These are phyloP conservation scores for Candida incommunis DNA, from an alignment of 805 yeast genomes.

Conservation along the genomic window DNA sequence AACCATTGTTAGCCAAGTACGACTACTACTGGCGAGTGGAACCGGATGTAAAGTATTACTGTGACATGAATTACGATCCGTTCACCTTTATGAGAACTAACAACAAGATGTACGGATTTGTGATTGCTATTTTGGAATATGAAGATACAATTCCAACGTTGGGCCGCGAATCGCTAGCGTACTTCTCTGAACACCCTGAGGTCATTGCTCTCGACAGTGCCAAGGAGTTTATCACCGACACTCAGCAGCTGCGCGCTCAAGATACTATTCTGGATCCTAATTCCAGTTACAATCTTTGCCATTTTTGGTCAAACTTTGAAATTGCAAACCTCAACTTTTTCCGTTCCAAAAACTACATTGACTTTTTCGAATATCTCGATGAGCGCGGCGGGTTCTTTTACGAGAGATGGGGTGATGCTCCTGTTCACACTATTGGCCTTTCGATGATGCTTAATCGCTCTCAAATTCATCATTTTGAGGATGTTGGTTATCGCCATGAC, in stretches of 20 bases:
- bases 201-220: slow-evolving; percentile 52
- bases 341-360: slow-evolving; percentile 52
- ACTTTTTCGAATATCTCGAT: slow-evolving; percentile 56
- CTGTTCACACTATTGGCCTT: slow-evolving; percentile 66
- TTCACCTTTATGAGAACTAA: slow-evolving; percentile 67
- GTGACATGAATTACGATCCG: slow-evolving; percentile 64
- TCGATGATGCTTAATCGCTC: slow-evolving; percentile 40
- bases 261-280: slow-evolving; percentile 26
- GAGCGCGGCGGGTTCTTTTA: slow-evolving; percentile 71
- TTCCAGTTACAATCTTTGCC: slow-evolving; percentile 65
- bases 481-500: slow-evolving; percentile 63
- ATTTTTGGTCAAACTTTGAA: slow-evolving; percentile 81
- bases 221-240: slow-evolving; percentile 40
- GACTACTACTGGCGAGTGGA: slow-evolving; percentile 94
- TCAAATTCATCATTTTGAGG: slow-evolving; percentile 66
- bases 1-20: slow-evolving; percentile 52
- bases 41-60: slow-evolving; percentile 77
- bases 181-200: slow-evolving; percentile 44
- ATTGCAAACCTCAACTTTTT: slow-evolving; percentile 63
- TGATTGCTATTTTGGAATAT: slow-evolving; percentile 71
- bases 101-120: slow-evolving; percentile 74
- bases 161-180: slow-evolving; percentile 61
- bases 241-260: slow-evolving; percentile 28
- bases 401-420: slow-evolving; percentile 96
- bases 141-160: slow-evolving; percentile 73